Conservation (phyloP, 306 rosid species). For the Sicyos baderoa region DNA sequence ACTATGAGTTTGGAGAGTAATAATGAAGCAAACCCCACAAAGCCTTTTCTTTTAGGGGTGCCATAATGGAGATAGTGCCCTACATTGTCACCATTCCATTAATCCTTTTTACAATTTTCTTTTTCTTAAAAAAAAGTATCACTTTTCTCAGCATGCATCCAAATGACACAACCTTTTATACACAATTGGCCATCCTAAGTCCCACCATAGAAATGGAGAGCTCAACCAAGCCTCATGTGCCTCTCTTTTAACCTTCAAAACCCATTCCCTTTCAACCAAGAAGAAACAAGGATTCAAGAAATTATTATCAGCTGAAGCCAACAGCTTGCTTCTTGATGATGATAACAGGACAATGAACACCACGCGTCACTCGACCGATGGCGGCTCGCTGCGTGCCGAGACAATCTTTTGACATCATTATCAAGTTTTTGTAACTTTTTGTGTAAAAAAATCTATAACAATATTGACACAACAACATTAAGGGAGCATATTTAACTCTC, state of each 20-base stretch:
- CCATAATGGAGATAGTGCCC: slow-evolving; percentile 20
- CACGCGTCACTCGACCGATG: neutral
- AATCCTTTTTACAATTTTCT: neutral
- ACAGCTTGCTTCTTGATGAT: slow-evolving; percentile 1
- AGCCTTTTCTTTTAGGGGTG: neutral
- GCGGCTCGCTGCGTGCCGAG: neutral
- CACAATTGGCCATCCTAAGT: slow-evolving; percentile 13
- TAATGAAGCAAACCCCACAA: slow-evolving; percentile 18
- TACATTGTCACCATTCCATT: slow-evolving; percentile 22
- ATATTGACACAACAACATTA: neutral
- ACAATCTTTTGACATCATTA: neutral
- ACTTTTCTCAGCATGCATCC: slow-evolving; percentile 14
- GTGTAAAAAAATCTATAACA: neutral
- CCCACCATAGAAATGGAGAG: slow-evolving; percentile 14
- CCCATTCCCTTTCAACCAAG: neutral
- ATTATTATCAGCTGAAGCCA: neutral
- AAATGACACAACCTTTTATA: slow-evolving; percentile 16
- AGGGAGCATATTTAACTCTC: too few species aligned
- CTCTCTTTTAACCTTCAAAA: neutral
- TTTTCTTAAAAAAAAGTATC: neutral
- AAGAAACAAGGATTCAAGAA: slow-evolving; percentile 2
- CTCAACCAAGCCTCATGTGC: slow-evolving; percentile 19
- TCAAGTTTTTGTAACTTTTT: neutral
- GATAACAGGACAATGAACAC: neutral
- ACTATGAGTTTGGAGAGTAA: slow-evolving; percentile 3